These are phyloP conservation scores for Chlorencoelia australis DNA, from an alignment of 2,329 filamentous ascomycete genomes.

Conservation along the genomic window DNA sequence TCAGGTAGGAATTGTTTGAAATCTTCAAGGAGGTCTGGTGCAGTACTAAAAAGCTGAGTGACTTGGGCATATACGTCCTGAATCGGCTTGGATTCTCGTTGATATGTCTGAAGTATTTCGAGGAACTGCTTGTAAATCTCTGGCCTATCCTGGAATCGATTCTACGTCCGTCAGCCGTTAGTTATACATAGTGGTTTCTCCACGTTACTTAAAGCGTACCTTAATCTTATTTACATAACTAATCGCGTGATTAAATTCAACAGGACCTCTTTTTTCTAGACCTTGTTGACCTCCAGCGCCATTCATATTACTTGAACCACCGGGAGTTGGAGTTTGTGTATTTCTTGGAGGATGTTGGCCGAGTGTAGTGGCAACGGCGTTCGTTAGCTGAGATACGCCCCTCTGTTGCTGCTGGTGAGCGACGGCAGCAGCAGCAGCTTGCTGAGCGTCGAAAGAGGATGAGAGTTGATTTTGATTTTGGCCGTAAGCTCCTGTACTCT, in stretches of 20 bases:
- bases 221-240: conserved; percentile 99
- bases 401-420: conserved; percentile 54
- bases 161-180: conserved; percentile 42
- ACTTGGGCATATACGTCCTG: conserved; percentile 98
- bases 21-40: conserved; percentile 89
- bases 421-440: conserved; percentile 30
- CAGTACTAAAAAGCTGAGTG: conserved; percentile 83
- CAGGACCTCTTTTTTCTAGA: conserved; percentile 81
- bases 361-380: conserved; percentile 37
- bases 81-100: conserved; percentile 94
- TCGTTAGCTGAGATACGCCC: conserved; percentile 55
- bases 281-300: conserved; percentile 49
- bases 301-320: conserved; percentile 47
- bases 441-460: conserved; percentile 33
- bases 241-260: conserved; percentile 98
- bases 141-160: conserved; percentile 90
- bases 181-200: conserved; percentile 6
- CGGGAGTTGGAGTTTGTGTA: conserved; percentile 50
- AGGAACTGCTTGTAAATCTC: conserved; percentile 99
- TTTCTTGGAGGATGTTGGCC: conserved; percentile 40
- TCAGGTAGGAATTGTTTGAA: conserved; percentile 98
- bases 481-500: conserved; percentile 37
- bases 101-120: conserved; percentile 95
- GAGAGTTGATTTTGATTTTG: conserved; percentile 30
- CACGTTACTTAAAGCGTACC: conserved; percentile 40